phyloP scores from a whole-genome alignment of 257 asterid species.

The Coffea canephora region DNA sequence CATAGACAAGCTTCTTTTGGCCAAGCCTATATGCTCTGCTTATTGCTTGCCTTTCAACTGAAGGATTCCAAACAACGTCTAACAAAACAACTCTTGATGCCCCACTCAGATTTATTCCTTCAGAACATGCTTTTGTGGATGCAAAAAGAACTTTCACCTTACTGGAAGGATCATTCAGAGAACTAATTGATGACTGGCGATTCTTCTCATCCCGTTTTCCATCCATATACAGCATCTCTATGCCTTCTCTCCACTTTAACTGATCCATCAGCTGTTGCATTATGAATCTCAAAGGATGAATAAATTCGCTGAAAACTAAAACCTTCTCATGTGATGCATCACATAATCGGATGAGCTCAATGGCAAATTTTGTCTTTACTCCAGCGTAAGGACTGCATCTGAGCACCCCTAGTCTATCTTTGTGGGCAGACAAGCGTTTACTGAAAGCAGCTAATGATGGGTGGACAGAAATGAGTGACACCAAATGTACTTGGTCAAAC shows the following conservation, averaged over 20 bases:
- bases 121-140: slow-evolving; percentile 64
- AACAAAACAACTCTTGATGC: slow-evolving; percentile 82
- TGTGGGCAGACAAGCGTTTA: slow-evolving; percentile 24
- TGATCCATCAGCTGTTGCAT: slow-evolving; percentile 32
- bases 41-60: slow-evolving; percentile 68
- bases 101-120: slow-evolving; percentile 78
- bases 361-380: slow-evolving; percentile 53
- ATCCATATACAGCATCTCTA: slow-evolving; percentile 55
- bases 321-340: slow-evolving; percentile 43
- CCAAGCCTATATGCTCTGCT: slow-evolving; percentile 82
- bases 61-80: slow-evolving; percentile 80
- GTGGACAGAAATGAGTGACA: slow-evolving; percentile 63
- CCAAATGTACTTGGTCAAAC: slow-evolving; percentile 36
- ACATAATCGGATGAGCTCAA: slow-evolving; percentile 47
- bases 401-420: slow-evolving; percentile 12
- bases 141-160: slow-evolving; percentile 69
- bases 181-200: slow-evolving; percentile 45
- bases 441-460: slow-evolving; percentile 48
- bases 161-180: slow-evolving; percentile 46
- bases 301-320: slow-evolving; percentile 50
- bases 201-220: slow-evolving; percentile 36
- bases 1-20: slow-evolving; percentile 64
- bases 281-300: slow-evolving; percentile 50
- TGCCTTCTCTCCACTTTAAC: slow-evolving; percentile 61
- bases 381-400: slow-evolving; percentile 45